Evolutionary conservation across 352 stramenopile species (phyloP), one percentile per base, ranked within the genome.

Genomic region (Albugo candida): DNA sequence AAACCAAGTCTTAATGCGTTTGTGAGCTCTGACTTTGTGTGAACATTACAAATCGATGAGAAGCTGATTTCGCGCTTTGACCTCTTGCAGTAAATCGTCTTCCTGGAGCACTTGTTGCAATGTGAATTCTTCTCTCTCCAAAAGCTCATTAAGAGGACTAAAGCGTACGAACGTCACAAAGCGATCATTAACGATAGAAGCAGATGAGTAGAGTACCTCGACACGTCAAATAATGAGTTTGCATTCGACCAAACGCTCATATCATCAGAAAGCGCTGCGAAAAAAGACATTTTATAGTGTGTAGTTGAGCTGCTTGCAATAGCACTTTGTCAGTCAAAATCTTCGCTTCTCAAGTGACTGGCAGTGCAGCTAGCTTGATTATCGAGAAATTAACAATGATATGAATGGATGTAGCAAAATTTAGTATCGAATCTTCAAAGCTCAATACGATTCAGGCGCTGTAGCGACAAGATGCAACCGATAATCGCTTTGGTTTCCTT

Each of bases 71-170:
- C 92, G 72, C 13, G 87, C 92, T 60, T 97, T 94, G 53, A 98
- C 76, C 61, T 98, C 94, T 64, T 98, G 94, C 36, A 98, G 76
- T 14, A 98, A 67, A 54, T 98, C 94, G 65, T 98, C 94, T 65
- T 98, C 85, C 39, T 89, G 67, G 10, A 98, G 68, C 35, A 98
- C 64, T 49, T 97, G 72, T 52, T 95, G 73, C 12, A 97, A 64
- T 18, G 86, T 96, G 55, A 94, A 97, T 41, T 80, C 61, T 11
- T 89, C 82, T 36, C 79, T 85, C 57, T 97, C 92, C 11, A 98
- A 69, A 42, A 98, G 60, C 51, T 97, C 92, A 49, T 97, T 95
- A 13, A 98, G 60, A 20, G 92, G 87, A 49, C 83, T 92, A 43
- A 14, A 20, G 17, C 17, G 11, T 17, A 43, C 20, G 17, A 50